These are phyloP conservation scores for Salvia hispanica DNA, from an alignment of 257 asterid species.

Conservation along the genomic window DNA sequence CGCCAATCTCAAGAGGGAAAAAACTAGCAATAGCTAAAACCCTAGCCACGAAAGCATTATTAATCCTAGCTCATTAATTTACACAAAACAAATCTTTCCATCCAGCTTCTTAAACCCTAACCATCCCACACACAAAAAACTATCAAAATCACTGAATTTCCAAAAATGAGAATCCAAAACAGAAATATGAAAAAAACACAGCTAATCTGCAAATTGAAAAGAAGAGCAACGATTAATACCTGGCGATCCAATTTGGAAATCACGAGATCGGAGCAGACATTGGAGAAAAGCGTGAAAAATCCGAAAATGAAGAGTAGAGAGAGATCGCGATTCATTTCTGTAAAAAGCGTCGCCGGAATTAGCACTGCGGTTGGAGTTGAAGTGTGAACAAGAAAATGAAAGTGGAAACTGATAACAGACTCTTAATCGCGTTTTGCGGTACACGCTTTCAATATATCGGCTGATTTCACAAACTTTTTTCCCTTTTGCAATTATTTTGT, in stretches of 20 bases:
- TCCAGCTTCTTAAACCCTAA: constrained; percentile 38
- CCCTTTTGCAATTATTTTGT: no score
- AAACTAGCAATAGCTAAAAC: background rate
- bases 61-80: constrained; percentile 5
- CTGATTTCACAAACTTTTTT: background rate
- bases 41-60: background rate
- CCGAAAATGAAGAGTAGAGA: constrained; percentile 31
- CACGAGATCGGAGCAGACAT: constrained; percentile 69
- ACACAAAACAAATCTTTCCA: background rate
- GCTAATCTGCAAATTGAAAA: background rate
- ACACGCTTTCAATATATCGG: constrained; percentile 6
- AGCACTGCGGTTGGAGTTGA: constrained; percentile 2
- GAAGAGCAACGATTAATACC: constrained; percentile 41
- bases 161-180: background rate
- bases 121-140: background rate
- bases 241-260: constrained; percentile 83
- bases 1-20: background rate
- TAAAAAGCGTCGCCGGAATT: constrained; percentile 21
- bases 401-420: constrained; percentile 2
- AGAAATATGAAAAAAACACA: background rate
- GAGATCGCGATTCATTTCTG: constrained; percentile 44
- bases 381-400: constrained; percentile 17
- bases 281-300: constrained; percentile 38
- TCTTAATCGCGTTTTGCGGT: constrained; percentile 21
- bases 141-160: background rate